A percentile compares a stretch with the other conserved stretches of the same genome.
Conservation (phyloP, 2,329 filamentous ascomycete genomes). For the Furcasterigmium sp. region DNA sequence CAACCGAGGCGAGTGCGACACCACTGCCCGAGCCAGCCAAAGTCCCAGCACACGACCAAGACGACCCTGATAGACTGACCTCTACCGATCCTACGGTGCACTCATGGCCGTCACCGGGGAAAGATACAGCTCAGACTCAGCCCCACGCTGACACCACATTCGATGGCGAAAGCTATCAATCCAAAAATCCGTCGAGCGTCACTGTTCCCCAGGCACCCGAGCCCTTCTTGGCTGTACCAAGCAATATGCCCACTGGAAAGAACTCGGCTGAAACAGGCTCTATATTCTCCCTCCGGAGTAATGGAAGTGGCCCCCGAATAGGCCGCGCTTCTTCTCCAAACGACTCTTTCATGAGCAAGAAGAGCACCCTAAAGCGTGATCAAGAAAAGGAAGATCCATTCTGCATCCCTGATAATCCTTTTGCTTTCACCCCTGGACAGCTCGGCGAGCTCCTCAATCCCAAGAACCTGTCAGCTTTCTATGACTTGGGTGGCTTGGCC, state of each 20-base stretch:
- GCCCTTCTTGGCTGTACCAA: constrained; percentile 61
- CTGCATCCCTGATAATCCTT: constrained; percentile 70
- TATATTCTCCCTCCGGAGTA: constrained; percentile 52
- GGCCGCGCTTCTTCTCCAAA: constrained; percentile 39
- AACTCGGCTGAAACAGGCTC: constrained; percentile 67
- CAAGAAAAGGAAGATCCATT: constrained; percentile 74
- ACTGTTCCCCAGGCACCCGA: constrained; percentile 71
- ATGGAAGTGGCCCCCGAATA: constrained; percentile 38
- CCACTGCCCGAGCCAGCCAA: not conserved
- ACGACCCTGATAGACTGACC: constrained; percentile 35
- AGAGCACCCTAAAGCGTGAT: constrained; percentile 69
- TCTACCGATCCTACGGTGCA: constrained; percentile 22
- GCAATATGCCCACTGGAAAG: constrained; percentile 54
- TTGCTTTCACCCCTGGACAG: constrained; percentile 79
- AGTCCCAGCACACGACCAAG: constrained; percentile 15
- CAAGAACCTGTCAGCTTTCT: constrained; percentile 79
- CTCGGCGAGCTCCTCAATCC: constrained; percentile 85
- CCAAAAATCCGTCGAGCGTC: constrained; percentile 68
- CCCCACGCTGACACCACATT: constrained; percentile 54
- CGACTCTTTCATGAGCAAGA: constrained; percentile 56
- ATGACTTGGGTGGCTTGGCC: constrained; percentile 68
- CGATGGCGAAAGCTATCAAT: constrained; percentile 59
- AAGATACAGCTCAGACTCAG: too few species aligned
- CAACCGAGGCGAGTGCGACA: constrained; percentile 28
- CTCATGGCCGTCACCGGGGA: constrained; percentile 12